Conservation (phyloP, 768 basidiomycete genomes). For the Auriculariales sp. region DNA sequence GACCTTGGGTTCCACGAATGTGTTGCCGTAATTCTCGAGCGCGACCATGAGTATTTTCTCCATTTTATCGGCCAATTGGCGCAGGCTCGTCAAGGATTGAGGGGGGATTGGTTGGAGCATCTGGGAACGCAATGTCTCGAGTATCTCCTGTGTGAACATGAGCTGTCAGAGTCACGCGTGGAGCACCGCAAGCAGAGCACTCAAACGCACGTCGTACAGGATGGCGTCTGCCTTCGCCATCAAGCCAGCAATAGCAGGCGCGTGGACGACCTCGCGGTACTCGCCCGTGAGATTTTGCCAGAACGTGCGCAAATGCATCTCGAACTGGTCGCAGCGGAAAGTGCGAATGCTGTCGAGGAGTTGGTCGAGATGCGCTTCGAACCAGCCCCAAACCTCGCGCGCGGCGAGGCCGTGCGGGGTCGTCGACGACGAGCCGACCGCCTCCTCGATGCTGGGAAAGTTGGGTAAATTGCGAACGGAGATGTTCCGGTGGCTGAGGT, state of each 20-base stretch:
- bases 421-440: slow-evolving; percentile 58
- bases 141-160: slow-evolving; percentile 51
- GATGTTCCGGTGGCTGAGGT: slow-evolving; percentile 35
- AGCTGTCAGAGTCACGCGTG: slow-evolving; percentile 4
- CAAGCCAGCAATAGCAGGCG: slow-evolving; percentile 72
- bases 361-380: slow-evolving; percentile 79
- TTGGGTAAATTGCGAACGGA: slow-evolving; percentile 67
- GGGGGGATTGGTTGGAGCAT: slow-evolving; percentile 68
- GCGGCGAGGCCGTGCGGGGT: slow-evolving; percentile 66
- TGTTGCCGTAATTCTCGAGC: slow-evolving; percentile 70
- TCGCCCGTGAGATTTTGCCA: slow-evolving; percentile 62
- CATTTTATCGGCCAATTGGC: slow-evolving; percentile 81
- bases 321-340: slow-evolving; percentile 81
- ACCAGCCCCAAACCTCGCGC: slow-evolving; percentile 83
- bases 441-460: slow-evolving; percentile 80
- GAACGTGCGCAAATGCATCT: slow-evolving; percentile 73
- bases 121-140: slow-evolving; percentile 72
- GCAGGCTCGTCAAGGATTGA: slow-evolving; percentile 50
- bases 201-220: slow-evolving; percentile 68
- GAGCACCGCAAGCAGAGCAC: slow-evolving; percentile 6
- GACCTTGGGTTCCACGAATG: slow-evolving; percentile 84
- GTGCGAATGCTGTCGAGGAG: slow-evolving; percentile 63
- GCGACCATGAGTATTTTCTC: slow-evolving; percentile 76
- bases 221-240: slow-evolving; percentile 87
- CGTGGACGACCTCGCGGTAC: slow-evolving; percentile 80